Evolutionary conservation across 768 basidiomycete species (phyloP).

Genomic region (Auricularia cornea): DNA sequence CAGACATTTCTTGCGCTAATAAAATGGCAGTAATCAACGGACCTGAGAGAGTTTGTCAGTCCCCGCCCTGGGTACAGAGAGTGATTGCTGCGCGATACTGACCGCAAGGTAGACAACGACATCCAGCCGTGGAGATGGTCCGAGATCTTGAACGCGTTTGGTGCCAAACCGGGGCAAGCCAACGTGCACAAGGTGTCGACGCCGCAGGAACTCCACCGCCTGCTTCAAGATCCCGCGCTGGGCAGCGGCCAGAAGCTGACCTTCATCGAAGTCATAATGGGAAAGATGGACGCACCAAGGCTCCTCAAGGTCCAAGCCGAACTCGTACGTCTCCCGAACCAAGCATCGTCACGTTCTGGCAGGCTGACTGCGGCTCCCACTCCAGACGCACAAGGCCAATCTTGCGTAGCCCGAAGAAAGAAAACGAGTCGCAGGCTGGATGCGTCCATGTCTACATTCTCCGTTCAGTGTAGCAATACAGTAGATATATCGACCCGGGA

Average conservation of each 20-base stretch:
- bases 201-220: slow-evolving; percentile 19
- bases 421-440: no score
- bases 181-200: slow-evolving; percentile 17
- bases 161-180: slow-evolving; percentile 20
- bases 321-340: slow-evolving; percentile 16
- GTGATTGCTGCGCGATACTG: background rate
- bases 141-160: slow-evolving; percentile 50
- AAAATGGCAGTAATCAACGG: slow-evolving; percentile 1
- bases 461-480: background rate
- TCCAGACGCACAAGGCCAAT: background rate
- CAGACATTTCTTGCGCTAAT: background rate
- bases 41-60: slow-evolving; percentile 43
- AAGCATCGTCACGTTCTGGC: no score
- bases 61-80: background rate
- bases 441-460: no score
- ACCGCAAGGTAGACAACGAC: slow-evolving; percentile 56
- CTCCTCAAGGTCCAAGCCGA: slow-evolving; percentile 50
- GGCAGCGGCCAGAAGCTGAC: slow-evolving; percentile 58
- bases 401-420: no score
- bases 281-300: slow-evolving; percentile 59
- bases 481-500: background rate
- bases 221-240: slow-evolving; percentile 61
- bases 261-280: slow-evolving; percentile 76
- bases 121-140: slow-evolving; percentile 74
- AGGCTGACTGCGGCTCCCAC: background rate